Evolutionary conservation across 331 rosid genomes (phyloP), one percentile per base, ranked within the genome.

Genomic region (Prunus yedoensis): DNA sequence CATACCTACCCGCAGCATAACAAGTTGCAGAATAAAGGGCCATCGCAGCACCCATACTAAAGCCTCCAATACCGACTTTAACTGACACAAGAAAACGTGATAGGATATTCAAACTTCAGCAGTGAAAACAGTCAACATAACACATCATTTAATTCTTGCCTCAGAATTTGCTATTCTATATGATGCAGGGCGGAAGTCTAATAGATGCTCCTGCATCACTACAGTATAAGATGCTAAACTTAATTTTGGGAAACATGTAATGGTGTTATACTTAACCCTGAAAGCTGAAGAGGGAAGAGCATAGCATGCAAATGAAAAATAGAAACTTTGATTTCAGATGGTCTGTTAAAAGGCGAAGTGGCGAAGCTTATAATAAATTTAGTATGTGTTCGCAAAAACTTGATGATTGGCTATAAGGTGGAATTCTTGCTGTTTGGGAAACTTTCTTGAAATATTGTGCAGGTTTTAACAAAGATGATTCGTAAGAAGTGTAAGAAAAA

Each of bases 21-120:
- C 98, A 91, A 78, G 90, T 93, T 84, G 97, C 97, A 75, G 98
- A 93, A 78, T 93, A 88, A 21, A 89, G 78, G 50, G 98, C 93
- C 83, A 86, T 89, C 66, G 98, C 96, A 66, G 88, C 97, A 59
- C 98, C 98, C 98, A 91, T 93, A 61, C 98, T 89, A 77, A 93
- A 91, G 46, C 98, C 98, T 83, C 97, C 98, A 47, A 93, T 79
- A 62, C 98, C 97, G 75, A 93, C 88, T 89, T 89, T 91, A 61
- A 93, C 98, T 93, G 93, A 70, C 83, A 85, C 70, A 74, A 68
- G 61, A 75, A 51, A 75, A 77, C 74, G 66, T 9, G 18, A 21
- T 60, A 59, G 73, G 41, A 70, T 57, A 67, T 20, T 43, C 28
- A 73, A 76, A 45, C 38, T 71, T 20, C 74, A 80, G 73, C 46